These are phyloP conservation scores for Diplodia mutila DNA, from an alignment of 2,329 filamentous ascomycete species.

Conservation along the genomic window DNA sequence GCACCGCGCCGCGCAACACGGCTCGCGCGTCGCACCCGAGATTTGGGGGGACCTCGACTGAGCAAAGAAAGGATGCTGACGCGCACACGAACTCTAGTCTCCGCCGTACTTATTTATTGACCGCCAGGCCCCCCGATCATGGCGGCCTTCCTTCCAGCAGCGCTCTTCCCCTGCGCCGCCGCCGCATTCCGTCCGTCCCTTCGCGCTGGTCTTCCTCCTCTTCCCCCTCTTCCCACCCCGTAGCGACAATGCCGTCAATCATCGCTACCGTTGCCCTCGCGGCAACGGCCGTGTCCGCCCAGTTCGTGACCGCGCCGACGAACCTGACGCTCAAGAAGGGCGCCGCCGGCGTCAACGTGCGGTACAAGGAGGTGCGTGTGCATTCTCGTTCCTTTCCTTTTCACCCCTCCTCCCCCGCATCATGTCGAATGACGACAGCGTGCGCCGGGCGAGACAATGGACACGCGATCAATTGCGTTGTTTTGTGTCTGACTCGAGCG, in stretches of 20 bases:
- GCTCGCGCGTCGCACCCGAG: no score
- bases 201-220: background rate
- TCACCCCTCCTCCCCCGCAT: no score
- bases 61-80: background rate
- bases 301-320: constrained; percentile 52
- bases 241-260: constrained; percentile 1
- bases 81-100: background rate
- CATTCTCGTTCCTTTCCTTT: background rate
- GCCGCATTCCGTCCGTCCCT: background rate
- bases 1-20: background rate
- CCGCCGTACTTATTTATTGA: background rate
- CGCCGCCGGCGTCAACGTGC: constrained; percentile 55
- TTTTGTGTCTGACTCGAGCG: background rate
- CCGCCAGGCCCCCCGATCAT: background rate
- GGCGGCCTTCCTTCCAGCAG: background rate
- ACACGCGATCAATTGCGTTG: no score
- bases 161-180: background rate
- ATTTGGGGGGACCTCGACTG: background rate
- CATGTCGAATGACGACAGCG: background rate
- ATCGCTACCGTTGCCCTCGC: background rate
- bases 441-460: no score
- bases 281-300: constrained; percentile 32
- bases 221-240: background rate
- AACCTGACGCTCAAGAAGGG: constrained; percentile 50
- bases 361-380: constrained; percentile 60